A percentile compares a stretch with the other conserved stretches of the same genome.
These are phyloP conservation scores for Cercospora zeina DNA, from an alignment of 2,329 filamentous ascomycete genomes.

Conservation along the genomic window DNA sequence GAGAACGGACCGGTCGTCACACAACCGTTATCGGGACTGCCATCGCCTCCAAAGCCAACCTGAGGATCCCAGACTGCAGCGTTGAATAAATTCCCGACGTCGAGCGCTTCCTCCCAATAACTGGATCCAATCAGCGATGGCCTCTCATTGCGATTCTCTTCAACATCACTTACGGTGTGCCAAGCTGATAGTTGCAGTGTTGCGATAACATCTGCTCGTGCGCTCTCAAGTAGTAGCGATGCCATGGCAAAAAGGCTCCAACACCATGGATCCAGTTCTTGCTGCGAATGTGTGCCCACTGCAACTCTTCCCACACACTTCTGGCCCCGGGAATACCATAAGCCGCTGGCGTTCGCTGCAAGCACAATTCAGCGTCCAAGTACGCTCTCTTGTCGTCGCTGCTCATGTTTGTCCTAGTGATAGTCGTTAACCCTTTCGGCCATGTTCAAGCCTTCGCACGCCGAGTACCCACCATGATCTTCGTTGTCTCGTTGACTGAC, in stretches of 20 bases:
- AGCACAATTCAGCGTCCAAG: conserved; percentile 27
- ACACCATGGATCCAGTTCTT: conserved; percentile 32
- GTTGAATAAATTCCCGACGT: conserved; percentile 23
- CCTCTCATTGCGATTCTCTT: background rate
- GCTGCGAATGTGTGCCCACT: conserved; percentile 29
- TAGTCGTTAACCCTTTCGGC: background rate
- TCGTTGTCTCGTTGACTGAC: conserved; percentile 16
- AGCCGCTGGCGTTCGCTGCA: conserved; percentile 25
- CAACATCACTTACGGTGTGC: conserved; percentile 22
- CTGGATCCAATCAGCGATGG: conserved; percentile 7
- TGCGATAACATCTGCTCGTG: conserved; percentile 26
- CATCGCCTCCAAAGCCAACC: conserved; percentile 26
- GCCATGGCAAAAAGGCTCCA: conserved; percentile 29
- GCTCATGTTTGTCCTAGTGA: conserved; percentile 22
- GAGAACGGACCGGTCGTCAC: conserved; percentile 26
- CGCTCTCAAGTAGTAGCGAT: conserved; percentile 29
- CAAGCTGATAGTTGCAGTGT: conserved; percentile 28
- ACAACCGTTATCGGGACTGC: conserved; percentile 17
- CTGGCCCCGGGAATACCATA: conserved; percentile 28
- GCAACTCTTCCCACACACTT: conserved; percentile 30
- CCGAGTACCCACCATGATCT: conserved; percentile 20
- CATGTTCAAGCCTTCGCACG: background rate
- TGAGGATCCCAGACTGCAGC: conserved; percentile 27
- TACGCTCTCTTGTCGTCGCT: conserved; percentile 26
- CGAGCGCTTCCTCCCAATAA: conserved; percentile 27